Evolutionary conservation across 2,329 filamentous ascomycete genomes (phyloP), one percentile per base, ranked within the genome.

Genomic region (Endocalyx cinctus): DNA sequence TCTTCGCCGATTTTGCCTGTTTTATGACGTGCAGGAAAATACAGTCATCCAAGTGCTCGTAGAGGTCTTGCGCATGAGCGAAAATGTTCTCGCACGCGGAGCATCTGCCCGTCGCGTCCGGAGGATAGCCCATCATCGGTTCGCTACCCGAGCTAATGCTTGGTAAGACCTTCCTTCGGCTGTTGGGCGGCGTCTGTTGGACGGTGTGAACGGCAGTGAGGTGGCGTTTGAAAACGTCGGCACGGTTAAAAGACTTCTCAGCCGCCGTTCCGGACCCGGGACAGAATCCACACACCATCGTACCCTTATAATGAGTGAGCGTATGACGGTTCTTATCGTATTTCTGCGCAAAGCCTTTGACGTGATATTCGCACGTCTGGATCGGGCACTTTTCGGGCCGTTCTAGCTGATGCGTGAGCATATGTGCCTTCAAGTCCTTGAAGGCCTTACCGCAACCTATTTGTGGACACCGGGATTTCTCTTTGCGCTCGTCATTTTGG

Each of bases 311-410:
- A 57, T 97, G 92, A 3, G 90, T 97, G 43, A 97, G 65, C 2
- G 90, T 94, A 57, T 98, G 92, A 10, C 92, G 72, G 60, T 97
- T 97, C 71, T 96, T 96, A 66, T 97, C 92, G 57, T 97, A 98
- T 61, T 97, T 97, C 41, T 90, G 76, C 4, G 90, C 90, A 54
- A 97, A 97, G 0, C 90, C 90, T 60, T 96, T 97, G 48, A 76
- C 74, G 62, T 96, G 85, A 57, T 96, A 97, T 52, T 96, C 88
- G 67, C 90, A 97, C 3, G 82, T 89, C 35, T 83, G 74, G 39
- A 97, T 96, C 0, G 90, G 90, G 58, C 92, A 97, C 59, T 97
- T 97, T 55, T 97, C 90, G 0, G 92, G 92, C 18, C 92, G 75
- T 62, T 96, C 88, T 39, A 83, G 84, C 63, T 94, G 87, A 58